Evolutionary conservation across 768 basidiomycete species (phyloP).

Genomic region (Lactarius hengduanensis): DNA sequence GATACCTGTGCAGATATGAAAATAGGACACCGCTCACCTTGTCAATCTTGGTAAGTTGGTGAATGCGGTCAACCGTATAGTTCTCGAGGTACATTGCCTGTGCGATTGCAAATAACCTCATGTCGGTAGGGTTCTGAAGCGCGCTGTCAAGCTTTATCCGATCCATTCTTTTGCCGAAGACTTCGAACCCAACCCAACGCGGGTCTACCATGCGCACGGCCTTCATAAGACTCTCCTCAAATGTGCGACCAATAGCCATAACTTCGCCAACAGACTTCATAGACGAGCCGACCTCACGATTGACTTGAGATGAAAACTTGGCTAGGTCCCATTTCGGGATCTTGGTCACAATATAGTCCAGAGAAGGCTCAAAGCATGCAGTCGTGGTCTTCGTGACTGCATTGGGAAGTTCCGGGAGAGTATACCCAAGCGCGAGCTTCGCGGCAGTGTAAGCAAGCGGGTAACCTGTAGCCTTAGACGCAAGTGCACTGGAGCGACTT

Average conservation of each 20-base stretch:
- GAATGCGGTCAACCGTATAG: constrained; percentile 86
- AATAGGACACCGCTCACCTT: constrained; percentile 50
- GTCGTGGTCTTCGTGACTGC: constrained; percentile 99
- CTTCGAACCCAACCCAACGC: constrained; percentile 94
- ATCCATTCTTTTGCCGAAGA: constrained; percentile 68
- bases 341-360: constrained; percentile 99
- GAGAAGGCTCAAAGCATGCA: constrained; percentile 97
- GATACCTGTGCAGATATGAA: background rate
- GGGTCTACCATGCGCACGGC: constrained; percentile 98
- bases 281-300: constrained; percentile 91
- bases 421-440: constrained; percentile 96
- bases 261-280: constrained; percentile 99
- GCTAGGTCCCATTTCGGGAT: constrained; percentile 99
- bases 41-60: constrained; percentile 97
- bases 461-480: constrained; percentile 98
- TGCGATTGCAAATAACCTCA: constrained; percentile 94
- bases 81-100: constrained; percentile 95
- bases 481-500: constrained; percentile 91
- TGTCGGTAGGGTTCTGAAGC: constrained; percentile 84
- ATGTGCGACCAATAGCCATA: constrained; percentile 99
- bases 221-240: constrained; percentile 98
- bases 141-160: constrained; percentile 76
- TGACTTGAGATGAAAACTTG: constrained; percentile 92
- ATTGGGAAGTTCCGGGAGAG: constrained; percentile 96
- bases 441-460: constrained; percentile 99